Conservation (phyloP, 495 filamentous ascomycete genomes). For the Ascodesmis nigricans region DNA sequence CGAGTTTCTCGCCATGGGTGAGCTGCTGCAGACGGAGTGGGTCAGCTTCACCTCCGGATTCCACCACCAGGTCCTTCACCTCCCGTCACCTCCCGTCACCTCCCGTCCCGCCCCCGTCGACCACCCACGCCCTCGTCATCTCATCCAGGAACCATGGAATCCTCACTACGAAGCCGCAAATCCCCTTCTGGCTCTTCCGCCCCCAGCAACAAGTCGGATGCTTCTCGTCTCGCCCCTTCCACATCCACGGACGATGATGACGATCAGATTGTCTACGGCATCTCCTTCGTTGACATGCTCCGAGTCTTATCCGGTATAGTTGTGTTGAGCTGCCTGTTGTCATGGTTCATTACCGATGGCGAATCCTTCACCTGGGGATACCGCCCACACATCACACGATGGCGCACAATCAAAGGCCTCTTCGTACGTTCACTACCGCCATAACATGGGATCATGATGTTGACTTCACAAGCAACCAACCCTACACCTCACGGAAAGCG, state of each 20-base stretch:
- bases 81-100: too few species aligned
- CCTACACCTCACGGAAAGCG: constrained; percentile 39
- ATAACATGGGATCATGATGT: constrained; percentile 1
- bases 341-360: constrained; percentile 57
- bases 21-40: too few species aligned
- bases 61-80: too few species aligned
- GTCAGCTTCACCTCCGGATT: too few species aligned
- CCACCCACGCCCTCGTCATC: too few species aligned
- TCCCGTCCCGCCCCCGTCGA: too few species aligned
- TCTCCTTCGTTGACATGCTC: constrained; percentile 48
- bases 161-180: constrained; percentile 15
- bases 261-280: constrained; percentile 15
- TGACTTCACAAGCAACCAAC: constrained; percentile 14
- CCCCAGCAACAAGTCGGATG: constrained; percentile 3
- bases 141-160: too few species aligned
- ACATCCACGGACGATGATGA: constrained; percentile 28
- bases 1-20: too few species aligned
- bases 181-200: constrained; percentile 2
- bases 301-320: constrained; percentile 49
- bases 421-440: too few species aligned
- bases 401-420: constrained; percentile 38
- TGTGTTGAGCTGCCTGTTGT: constrained; percentile 44
- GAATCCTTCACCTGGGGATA: constrained; percentile 46
- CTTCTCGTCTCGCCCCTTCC: constrained; percentile 22
- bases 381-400: constrained; percentile 44